Base-by-base conservation (phyloP, 1,284 basidiomycete genomes). In the Mycosarcoma mackinlayi region DNA sequence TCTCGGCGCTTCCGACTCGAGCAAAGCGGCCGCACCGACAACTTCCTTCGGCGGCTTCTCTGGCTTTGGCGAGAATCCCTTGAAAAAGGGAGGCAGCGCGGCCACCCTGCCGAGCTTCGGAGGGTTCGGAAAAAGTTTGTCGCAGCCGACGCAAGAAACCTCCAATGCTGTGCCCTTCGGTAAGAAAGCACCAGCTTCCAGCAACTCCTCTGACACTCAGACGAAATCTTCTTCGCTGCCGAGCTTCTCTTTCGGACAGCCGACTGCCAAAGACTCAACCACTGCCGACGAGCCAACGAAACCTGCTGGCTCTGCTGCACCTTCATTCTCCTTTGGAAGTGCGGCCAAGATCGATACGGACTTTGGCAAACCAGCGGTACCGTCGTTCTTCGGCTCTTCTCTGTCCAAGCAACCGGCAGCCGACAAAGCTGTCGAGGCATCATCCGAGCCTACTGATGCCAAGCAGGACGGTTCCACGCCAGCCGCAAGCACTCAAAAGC, bases 201-300 rank as follows among this genome's bases (percentile, higher is more conserved):
- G 13, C 34, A 8, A 37, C 8, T 19, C 49, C n/a, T 21, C 53
- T 0, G 47, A 30, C 21, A 28, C 38, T 33, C 31, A 60, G 30
- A 7, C 48, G 4, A 56, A 51, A 7, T 11, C 42, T 0, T 38
- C 57, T 9, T 51, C 63, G 19, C 47, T 47, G 7, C 33, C 63
- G 14, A 52, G 57, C 57, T 66, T 66, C 24, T 55, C 52, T 7
- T 60, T 66, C 49, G 57, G 52, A 27, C 51, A 46, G 18, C 42
- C 63, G 19, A 25, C 33, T 14, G 25, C 38, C 1, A 64, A 58
- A 8, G 19, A 18, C 2, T 14, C 34, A 1, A 24, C 7, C 14
- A 10, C 25, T 31, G 34, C 25, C 4, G 16, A 27, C 8, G 19
- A 45, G 23, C 6, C 34, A 30, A 19, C 39, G 19, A 16, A 24